Evolutionary conservation across 2,329 filamentous ascomycete species (phyloP), one percentile per base, ranked within the genome.

Genomic region (Sclerotinia sclerotiorum): DNA sequence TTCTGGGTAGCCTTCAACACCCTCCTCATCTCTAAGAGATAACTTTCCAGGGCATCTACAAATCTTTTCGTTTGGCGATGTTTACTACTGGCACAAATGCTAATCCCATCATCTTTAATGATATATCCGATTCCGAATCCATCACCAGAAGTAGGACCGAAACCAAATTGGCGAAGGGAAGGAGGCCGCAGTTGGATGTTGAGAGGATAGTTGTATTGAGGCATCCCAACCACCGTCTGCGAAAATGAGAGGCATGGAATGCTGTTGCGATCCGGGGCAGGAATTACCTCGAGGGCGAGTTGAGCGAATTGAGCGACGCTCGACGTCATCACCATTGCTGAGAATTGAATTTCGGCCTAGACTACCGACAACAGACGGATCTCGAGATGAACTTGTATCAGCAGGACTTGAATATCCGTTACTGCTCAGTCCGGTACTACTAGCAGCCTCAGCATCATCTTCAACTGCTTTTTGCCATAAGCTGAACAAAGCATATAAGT

Each of bases 61-160:
- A 95, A 96, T 7, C 95, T 89, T 73, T 88, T 88, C 0, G 95
- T 99, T 81, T 99, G 95, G 52, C 95, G 84, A 79, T 99, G 95
- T 80, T 97, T 97, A 76, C 91, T 95, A 19, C 90, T 91, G 0
- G 94, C 93, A 79, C 95, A 98, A 70, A 99, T 94, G 58, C 90
- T 93, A 70, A 98, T 91, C 61, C 88, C 86, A 65, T 95, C 92
- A 73, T 96, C 93, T 80, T 99, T 99, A 85, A 99, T 97, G 76
- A 99, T 98, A 81, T 99, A 99, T 2, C 95, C 95, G 68, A 99
- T 97, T 42, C 95, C 95, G 77, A 98, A 98, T 0, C 95, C 95
- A 73, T 97, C 93, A 2, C 89, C 94, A 0, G 92, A 94, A 0
- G 94, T 97, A 1, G 95, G 95, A 0, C 95, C 95, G 77, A 99